Evolutionary conservation across 352 stramenopile genomes (phyloP).

Genomic region (Albugo laibachii): DNA sequence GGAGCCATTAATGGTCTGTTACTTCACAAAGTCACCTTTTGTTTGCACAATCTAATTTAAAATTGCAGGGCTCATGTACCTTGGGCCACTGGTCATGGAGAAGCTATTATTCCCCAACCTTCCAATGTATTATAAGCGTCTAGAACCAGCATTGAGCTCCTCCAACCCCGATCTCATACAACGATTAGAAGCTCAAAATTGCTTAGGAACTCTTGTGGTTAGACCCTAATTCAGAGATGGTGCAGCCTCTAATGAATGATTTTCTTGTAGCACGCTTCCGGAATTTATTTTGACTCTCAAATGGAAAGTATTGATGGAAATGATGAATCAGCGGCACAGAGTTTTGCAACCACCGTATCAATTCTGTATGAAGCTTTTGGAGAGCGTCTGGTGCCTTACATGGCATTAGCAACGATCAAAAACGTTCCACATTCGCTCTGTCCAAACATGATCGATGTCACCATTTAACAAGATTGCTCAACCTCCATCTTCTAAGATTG

Average conservation of each 20-base stretch:
- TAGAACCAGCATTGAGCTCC: conserved; percentile 57
- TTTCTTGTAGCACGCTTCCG: conserved; percentile 34
- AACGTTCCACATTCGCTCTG: too few species aligned
- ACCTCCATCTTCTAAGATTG: too few species aligned
- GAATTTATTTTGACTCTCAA: conserved; percentile 44
- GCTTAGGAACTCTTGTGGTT: conserved; percentile 72
- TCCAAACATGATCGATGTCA: too few species aligned
- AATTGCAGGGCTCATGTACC: conserved; percentile 52
- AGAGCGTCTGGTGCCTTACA: conserved; percentile 57
- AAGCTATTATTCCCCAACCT: conserved; percentile 83
- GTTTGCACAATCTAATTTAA: background rate
- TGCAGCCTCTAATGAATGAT: background rate
- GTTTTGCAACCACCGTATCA: too few species aligned
- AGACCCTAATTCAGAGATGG: conserved; percentile 1
- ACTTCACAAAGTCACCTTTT: background rate
- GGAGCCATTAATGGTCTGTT: conserved; percentile 77
- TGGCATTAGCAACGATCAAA: conserved; percentile 2
- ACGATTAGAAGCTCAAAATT: conserved; percentile 69
- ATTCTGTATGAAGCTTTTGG: conserved; percentile 64
- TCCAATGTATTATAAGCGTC: conserved; percentile 64
- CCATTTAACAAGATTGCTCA: too few species aligned
- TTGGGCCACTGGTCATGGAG: conserved; percentile 86
- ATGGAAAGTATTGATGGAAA: conserved; percentile 16
- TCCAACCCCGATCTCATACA: conserved; percentile 62
- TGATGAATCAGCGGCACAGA: conserved; percentile 14